Percentiles rank a stretch among this genome's conserved stretches.
Conservation (phyloP, 2,329 filamentous ascomycete species). For the Dothistroma septosporum region DNA sequence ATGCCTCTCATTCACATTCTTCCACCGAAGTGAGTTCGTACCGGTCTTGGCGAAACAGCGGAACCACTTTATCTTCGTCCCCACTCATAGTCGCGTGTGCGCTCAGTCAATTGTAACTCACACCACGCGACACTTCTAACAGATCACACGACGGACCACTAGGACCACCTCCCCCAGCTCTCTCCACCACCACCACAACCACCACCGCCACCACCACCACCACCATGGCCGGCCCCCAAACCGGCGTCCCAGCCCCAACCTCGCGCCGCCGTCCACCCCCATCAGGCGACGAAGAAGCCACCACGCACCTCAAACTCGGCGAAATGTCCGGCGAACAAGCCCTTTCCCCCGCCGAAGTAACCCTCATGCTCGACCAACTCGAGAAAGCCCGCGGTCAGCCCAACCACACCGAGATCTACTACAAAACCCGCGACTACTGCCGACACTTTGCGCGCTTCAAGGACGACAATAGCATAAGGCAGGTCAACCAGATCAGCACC, state of each 20-base stretch:
- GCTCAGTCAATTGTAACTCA: not conserved
- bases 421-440: constrained; percentile 70
- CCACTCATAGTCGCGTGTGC: not conserved
- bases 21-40: not conserved
- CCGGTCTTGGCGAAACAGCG: not conserved
- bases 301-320: constrained; percentile 75
- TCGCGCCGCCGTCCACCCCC: constrained; percentile 62
- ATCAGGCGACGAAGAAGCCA: constrained; percentile 82
- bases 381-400: constrained; percentile 47
- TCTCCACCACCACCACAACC: not conserved
- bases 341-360: constrained; percentile 85
- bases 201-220: not conserved
- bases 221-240: constrained; percentile 30
- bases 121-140: not conserved
- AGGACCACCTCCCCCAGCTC: not conserved
- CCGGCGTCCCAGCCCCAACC: constrained; percentile 23
- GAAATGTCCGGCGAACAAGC: constrained; percentile 92
- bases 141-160: not conserved
- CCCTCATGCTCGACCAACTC: constrained; percentile 86
- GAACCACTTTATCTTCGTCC: not conserved
- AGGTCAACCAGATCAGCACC: constrained; percentile 49
- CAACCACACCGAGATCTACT: constrained; percentile 47
- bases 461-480: constrained; percentile 88
- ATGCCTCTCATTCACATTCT: not conserved
- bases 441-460: constrained; percentile 95